phyloP scores from a whole-genome alignment of 306 rosid species.

The Prunus dulcis region DNA sequence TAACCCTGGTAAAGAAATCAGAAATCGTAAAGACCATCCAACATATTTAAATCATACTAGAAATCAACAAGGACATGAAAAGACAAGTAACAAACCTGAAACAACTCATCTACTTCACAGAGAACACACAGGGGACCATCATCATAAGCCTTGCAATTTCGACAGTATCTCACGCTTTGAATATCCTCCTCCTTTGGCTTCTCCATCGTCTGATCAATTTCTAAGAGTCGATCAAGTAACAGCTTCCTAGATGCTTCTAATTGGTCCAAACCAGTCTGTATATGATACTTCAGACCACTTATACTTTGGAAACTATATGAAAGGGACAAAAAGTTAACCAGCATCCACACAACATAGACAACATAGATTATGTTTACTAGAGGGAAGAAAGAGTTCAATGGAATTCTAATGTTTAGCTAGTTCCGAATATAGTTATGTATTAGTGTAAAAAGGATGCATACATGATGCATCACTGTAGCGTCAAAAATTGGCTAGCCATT shows the following conservation, averaged over 20 bases:
- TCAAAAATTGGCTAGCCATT: no score
- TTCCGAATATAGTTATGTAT: no score
- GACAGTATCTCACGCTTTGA: slow-evolving; percentile 76
- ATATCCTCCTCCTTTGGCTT: slow-evolving; percentile 84
- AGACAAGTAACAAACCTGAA: slow-evolving; percentile 56
- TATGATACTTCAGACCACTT: slow-evolving; percentile 68
- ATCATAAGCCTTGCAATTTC: slow-evolving; percentile 63
- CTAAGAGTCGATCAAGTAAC: slow-evolving; percentile 74
- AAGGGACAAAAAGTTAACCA: slow-evolving; percentile 25
- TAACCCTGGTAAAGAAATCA: slow-evolving; percentile 51
- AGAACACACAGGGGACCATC: slow-evolving; percentile 77
- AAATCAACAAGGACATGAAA: slow-evolving; percentile 29
- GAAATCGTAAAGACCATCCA: slow-evolving; percentile 5
- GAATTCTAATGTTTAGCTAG: neutral
- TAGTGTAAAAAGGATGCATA: no score
- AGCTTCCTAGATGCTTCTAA: slow-evolving; percentile 73
- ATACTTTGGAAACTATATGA: slow-evolving; percentile 72
- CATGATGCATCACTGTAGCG: no score
- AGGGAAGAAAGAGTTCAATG: neutral
- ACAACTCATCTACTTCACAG: slow-evolving; percentile 80
- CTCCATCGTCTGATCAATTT: slow-evolving; percentile 77
- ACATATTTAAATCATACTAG: slow-evolving; percentile 1
- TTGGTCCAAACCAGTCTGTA: slow-evolving; percentile 85
- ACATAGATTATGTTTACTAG: neutral
- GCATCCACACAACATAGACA: neutral